phyloP scores from a whole-genome alignment of 192 early-diverging fungal genomes.

The Podila minutissima region DNA sequence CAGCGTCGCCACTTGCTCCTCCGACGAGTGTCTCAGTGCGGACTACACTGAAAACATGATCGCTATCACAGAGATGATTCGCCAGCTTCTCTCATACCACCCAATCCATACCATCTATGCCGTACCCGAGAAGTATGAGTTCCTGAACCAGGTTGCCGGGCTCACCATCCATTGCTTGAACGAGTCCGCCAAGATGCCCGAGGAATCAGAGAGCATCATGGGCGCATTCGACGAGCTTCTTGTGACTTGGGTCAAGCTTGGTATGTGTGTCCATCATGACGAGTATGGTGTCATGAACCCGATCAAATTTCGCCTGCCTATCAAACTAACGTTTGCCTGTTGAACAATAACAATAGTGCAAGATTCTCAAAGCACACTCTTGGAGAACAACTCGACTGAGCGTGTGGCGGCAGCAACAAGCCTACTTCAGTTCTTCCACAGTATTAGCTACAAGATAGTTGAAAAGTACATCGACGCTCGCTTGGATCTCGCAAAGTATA shows the following conservation, averaged over 20 bases:
- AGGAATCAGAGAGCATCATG: constrained; percentile 60
- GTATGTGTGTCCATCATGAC: constrained; percentile 37
- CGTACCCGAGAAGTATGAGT: constrained; percentile 62
- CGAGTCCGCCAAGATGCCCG: constrained; percentile 54
- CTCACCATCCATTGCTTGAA: constrained; percentile 66
- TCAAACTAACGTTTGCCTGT: background rate
- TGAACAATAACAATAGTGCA: constrained; percentile 13
- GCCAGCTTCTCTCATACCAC: constrained; percentile 64
- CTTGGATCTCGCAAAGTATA: constrained; percentile 63
- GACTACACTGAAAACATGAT: constrained; percentile 52
- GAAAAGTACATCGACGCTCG: constrained; percentile 70
- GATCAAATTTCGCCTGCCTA: too few relatives aligned
- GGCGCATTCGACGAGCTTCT: constrained; percentile 72
- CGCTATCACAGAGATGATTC: constrained; percentile 60
- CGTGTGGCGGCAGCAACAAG: constrained; percentile 44
- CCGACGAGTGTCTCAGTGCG: constrained; percentile 43
- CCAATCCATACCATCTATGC: constrained; percentile 57
- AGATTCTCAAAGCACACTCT: constrained; percentile 43
- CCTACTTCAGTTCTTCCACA: constrained; percentile 58
- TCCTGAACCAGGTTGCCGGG: constrained; percentile 66
- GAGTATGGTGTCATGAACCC: background rate
- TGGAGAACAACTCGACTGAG: constrained; percentile 33
- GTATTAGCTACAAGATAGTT: constrained; percentile 64
- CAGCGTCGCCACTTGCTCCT: constrained; percentile 43
- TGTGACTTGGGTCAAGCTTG: constrained; percentile 67